Evolutionary conservation across 2,329 filamentous ascomycete genomes (phyloP), one percentile per base, ranked within the genome.

Genomic region (Penicillium expansum): DNA sequence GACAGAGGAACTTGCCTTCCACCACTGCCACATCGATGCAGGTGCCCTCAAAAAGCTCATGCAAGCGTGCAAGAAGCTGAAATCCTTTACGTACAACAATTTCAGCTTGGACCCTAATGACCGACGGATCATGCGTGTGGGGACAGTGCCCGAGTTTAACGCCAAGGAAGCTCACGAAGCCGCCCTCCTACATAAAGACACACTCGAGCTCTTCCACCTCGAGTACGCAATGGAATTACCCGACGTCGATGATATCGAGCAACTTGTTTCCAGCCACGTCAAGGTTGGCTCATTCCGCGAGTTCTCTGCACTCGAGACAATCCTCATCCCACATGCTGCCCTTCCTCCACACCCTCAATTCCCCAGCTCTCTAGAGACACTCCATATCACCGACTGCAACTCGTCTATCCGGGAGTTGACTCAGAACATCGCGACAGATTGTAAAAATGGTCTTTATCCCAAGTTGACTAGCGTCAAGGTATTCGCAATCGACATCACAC

Each of bases 281-380:
- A 65, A 66, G 33, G 39, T 67, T 13, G 58, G 57, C 29, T 62
- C 65, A 13, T 56, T 69, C 30, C 48, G 52, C 16, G 61, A 67
- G 16, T 69, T 69, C 30, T n/a, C 58, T 10, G 57, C 47, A 6
- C 61, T 69, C 3, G 24, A 62, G 13, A 48, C 10, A 3, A 47
- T 69, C 41, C 3, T 32, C 10, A 38, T 69, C 18, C 54, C 57
- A 27, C 63, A 69, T 16, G 55, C 56, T 7, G 27, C 60, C n/a
- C 64, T 69, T 27, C 59, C 66, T n/a, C 9, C 41, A 13, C 58
- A 63, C 24, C 67, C 67, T 18, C 33, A 59, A 48, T 64, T 69
- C 27, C 56, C 63, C 2, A 29, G 49, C 2, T 58, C 62, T 1
- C 30, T 69, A 2, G 32, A 62, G 41, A 39, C 5, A 10, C 62